phyloP scores from a whole-genome alignment of 2,329 filamentous ascomycete genomes.

The Nemania sp. region DNA sequence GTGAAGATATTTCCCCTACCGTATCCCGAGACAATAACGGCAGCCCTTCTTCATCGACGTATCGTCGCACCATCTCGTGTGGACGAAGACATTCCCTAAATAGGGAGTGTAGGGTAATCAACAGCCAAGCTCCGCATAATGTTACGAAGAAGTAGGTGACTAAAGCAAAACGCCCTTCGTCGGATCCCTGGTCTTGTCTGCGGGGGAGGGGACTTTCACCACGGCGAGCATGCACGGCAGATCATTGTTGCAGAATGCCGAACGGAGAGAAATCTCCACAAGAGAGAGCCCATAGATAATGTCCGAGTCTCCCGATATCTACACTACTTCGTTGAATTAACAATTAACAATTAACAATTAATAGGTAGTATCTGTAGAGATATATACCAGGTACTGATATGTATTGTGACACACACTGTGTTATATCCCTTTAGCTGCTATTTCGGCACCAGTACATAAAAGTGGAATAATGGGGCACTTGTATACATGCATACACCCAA shows the following conservation, averaged over 20 bases:
- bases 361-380: no score
- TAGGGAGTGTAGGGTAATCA: not conserved
- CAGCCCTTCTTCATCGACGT: not conserved
- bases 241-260: constrained; percentile 10
- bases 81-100: no score
- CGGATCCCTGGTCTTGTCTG: constrained; percentile 1
- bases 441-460: no score
- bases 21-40: not conserved
- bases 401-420: no score
- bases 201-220: constrained; percentile 7
- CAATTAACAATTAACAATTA: no score
- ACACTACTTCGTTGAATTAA: no score
- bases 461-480: no score
- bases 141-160: not conserved
- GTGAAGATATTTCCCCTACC: not conserved
- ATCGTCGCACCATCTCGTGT: not conserved
- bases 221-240: constrained; percentile 13
- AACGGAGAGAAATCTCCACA: not conserved
- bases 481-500: no score
- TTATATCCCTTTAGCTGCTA: no score
- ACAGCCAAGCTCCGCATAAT: not conserved
- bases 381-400: no score
- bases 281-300: not conserved
- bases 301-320: no score
- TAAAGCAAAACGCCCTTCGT: not conserved